phyloP scores from a whole-genome alignment of 164 flowering plant species.

The Brasenia schreberi region DNA sequence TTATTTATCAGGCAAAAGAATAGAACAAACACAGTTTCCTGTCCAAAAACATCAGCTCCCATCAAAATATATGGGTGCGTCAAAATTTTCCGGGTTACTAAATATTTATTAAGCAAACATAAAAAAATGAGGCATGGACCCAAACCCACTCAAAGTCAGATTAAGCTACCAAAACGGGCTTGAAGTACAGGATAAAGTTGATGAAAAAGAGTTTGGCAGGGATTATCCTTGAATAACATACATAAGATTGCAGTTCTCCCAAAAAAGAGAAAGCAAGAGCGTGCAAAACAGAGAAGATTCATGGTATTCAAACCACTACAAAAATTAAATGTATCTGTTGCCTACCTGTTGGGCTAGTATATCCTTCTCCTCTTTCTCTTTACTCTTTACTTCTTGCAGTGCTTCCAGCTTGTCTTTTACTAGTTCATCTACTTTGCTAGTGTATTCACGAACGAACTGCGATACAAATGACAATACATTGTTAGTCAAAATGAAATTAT shows the following conservation, averaged over 20 bases:
- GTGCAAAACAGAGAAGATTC: no score
- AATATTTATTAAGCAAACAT: no score
- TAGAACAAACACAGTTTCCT: background rate
- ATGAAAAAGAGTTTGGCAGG: background rate
- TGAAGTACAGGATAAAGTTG: background rate
- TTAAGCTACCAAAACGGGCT: no score
- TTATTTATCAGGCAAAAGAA: no score
- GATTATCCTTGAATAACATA: no score
- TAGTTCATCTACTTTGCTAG: conserved; percentile 90
- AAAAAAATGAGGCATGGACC: no score
- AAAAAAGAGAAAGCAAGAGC: no score
- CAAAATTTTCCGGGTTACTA: no score
- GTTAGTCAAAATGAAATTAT: background rate
- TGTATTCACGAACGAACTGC: conserved; percentile 84
- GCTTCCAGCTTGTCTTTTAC: conserved; percentile 84
- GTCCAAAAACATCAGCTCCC: background rate
- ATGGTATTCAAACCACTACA: no score
- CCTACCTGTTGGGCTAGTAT: conserved; percentile 85
- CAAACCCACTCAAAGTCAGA: no score
- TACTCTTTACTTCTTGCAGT: conserved; percentile 62
- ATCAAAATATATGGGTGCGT: no score
- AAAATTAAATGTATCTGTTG: background rate
- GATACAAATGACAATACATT: background rate
- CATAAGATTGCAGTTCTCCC: no score
- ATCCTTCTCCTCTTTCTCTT: conserved; percentile 92